These are phyloP conservation scores for Cladosporium phlei DNA, from an alignment of 2,329 filamentous ascomycete species.

Conservation along the genomic window DNA sequence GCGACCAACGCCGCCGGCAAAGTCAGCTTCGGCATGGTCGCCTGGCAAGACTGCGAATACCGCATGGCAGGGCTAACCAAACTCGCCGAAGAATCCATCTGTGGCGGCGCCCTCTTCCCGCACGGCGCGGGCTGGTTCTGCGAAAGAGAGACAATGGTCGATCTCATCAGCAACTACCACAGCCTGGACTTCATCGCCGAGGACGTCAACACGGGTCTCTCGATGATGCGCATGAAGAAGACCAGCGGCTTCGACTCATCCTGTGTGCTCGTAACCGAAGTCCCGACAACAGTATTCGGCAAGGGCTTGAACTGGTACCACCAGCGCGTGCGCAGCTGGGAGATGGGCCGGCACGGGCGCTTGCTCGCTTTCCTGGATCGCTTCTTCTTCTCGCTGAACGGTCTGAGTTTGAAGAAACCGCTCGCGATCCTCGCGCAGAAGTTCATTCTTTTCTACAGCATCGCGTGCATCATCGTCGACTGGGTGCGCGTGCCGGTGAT, in stretches of 20 bases:
- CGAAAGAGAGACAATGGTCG: neutral
- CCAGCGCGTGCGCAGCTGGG: conserved; percentile 1
- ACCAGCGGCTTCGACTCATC: neutral
- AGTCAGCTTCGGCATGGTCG: conserved; percentile 3
- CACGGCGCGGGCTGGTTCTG: conserved; percentile 1
- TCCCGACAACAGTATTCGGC: neutral
- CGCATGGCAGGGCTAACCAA: conserved; percentile 2
- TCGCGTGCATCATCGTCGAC: neutral
- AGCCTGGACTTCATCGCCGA: conserved; percentile 4
- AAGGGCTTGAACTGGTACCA: neutral
- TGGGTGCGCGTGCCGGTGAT: neutral
- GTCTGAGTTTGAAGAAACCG: neutral
- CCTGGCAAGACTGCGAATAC: neutral
- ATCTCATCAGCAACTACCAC: conserved; percentile 3
- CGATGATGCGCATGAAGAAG: neutral
- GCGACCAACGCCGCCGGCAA: neutral
- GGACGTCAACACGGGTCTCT: neutral
- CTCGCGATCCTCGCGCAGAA: conserved; percentile 1
- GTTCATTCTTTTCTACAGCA: conserved; percentile 1
- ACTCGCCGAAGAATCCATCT: neutral
- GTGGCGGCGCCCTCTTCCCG: neutral
- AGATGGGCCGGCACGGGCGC: conserved; percentile 1
- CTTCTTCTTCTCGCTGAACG: conserved; percentile 3
- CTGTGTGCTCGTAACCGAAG: neutral
- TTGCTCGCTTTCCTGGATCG: neutral